These are phyloP conservation scores for Calonectria hongkongensis DNA, from an alignment of 2,329 filamentous ascomycete species.

Conservation along the genomic window DNA sequence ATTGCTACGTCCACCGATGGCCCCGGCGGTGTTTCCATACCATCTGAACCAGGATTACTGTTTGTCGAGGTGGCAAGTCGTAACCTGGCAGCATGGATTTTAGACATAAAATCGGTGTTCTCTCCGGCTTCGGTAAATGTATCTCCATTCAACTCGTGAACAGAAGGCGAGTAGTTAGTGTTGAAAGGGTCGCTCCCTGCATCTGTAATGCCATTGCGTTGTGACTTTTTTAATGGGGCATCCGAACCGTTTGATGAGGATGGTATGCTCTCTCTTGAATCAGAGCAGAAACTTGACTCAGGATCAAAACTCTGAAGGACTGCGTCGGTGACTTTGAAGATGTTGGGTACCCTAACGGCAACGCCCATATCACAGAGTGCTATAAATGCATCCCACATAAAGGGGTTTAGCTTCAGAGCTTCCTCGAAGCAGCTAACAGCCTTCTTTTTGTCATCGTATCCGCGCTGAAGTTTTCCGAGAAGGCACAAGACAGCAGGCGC, in stretches of 20 bases:
- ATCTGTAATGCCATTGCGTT: conserved; percentile 63
- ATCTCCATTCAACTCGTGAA: conserved; percentile 65
- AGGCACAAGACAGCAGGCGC: conserved; percentile 88
- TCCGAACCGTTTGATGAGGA: conserved; percentile 60
- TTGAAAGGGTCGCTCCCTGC: conserved; percentile 71
- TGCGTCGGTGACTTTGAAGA: conserved; percentile 84
- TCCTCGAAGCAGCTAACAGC: conserved; percentile 92
- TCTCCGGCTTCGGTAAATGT: conserved; percentile 62
- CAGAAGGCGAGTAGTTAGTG: conserved; percentile 62
- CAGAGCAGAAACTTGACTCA: conserved; percentile 52
- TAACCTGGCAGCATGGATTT: conserved; percentile 71
- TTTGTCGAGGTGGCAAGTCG: conserved; percentile 64
- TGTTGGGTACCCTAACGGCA: conserved; percentile 86
- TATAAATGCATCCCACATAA: conserved; percentile 98
- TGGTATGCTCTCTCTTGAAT: conserved; percentile 60
- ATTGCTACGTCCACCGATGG: conserved; percentile 50
- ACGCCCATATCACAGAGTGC: conserved; percentile 91
- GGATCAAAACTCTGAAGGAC: conserved; percentile 69
- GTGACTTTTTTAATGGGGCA: conserved; percentile 63
- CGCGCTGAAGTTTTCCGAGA: conserved; percentile 90
- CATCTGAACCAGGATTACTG: conserved; percentile 68
- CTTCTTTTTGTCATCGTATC: conserved; percentile 87
- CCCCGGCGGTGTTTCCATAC: conserved; percentile 76
- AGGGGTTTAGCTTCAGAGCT: conserved; percentile 90
- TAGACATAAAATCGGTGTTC: conserved; percentile 74